Evolutionary conservation across 2,329 filamentous ascomycete genomes (phyloP), one percentile per base, ranked within the genome.

Genomic region (Plenodomus biglobosus): DNA sequence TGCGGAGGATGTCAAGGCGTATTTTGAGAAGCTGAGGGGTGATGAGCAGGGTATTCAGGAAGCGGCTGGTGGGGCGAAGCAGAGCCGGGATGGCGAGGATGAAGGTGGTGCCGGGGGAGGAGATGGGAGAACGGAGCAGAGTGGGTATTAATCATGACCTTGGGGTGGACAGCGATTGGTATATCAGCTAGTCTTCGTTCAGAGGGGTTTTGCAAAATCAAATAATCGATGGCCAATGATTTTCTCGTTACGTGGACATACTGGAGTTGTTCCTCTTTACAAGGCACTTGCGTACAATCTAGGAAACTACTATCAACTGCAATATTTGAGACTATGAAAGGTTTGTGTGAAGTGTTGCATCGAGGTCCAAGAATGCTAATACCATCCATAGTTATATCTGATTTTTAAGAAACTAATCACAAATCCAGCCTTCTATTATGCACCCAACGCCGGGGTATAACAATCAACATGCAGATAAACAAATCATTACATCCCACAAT

Each of bases 1-100:
- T 1, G 92, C 92, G 1, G 94, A 99, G 67, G 92, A 97, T 73
- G 94, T 99, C 73, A 99, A 96, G 73, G 84, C 84, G 2, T 96
- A 96, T 70, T 99, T 99, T 80, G 92, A 92, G 42, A 92, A 94
- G 75, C 74, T 99, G 59, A 82, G 94, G 55, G 94, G 94, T 49
- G 94, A 97, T 71, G 88, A 90, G 38, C 77, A 87, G 60, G 88
- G 78, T 0, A 89, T 90, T 21, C 58, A 64, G 55, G 68, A 67
- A 5, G 70, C 69, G 20, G 65, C 61, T 45, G 68, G 60, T 5
- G 62, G 56, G 3, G 68, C 66, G 3, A 62, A 61, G 43, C 55
- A 55, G 19, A 70, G 56, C 7, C 58, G 56, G 8, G 61, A 66
- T 19, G 61, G 62, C n/a, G 68, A 60, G 21, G 62, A 54, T 16